Conservation (phyloP, 2,329 filamentous ascomycete genomes). For the Ascochyta viciae-villosae region DNA sequence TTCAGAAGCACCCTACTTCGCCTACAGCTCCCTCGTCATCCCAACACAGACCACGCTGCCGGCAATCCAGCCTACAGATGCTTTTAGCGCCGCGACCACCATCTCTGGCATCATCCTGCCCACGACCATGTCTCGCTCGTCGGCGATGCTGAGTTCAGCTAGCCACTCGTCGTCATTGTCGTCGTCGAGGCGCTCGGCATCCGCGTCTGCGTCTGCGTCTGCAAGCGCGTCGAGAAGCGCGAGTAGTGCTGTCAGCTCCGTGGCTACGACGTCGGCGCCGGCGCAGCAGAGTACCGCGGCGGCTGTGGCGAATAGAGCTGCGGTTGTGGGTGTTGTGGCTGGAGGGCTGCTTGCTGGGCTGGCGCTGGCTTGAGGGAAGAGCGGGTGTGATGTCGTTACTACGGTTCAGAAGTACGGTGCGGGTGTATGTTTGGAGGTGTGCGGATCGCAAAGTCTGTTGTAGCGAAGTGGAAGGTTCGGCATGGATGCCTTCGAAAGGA, state of each 20-base stretch:
- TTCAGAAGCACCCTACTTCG: slow-evolving; percentile 29
- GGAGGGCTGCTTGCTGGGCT: slow-evolving; percentile 33
- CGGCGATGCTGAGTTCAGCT: neutral
- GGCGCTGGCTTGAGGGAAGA: slow-evolving; percentile 17
- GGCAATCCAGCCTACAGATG: slow-evolving; percentile 10
- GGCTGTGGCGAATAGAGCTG: slow-evolving; percentile 23
- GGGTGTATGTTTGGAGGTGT: neutral
- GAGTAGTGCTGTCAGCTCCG: slow-evolving; percentile 8
- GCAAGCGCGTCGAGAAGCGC: slow-evolving; percentile 11
- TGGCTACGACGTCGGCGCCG: slow-evolving; percentile 15
- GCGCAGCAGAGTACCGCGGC: slow-evolving; percentile 27
- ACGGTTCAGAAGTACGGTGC: neutral
- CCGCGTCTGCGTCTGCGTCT: slow-evolving; percentile 11
- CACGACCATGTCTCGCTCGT: slow-evolving; percentile 6
- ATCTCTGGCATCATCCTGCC: slow-evolving; percentile 9
- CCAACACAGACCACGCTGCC: slow-evolving; percentile 22
- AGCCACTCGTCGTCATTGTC: slow-evolving; percentile 7
- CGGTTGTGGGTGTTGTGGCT: slow-evolving; percentile 26
- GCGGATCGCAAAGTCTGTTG: neutral
- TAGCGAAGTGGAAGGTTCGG: too few relatives aligned
- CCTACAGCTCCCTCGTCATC: slow-evolving; percentile 20
- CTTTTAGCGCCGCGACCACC: slow-evolving; percentile 16
- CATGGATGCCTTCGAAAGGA: too few relatives aligned
- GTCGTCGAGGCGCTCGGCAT: neutral
- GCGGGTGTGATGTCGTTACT: neutral